Percentiles rank a stretch among this genome's conserved stretches.
Conservation (phyloP, 1,284 basidiomycete species). For the Tilletia horrida region DNA sequence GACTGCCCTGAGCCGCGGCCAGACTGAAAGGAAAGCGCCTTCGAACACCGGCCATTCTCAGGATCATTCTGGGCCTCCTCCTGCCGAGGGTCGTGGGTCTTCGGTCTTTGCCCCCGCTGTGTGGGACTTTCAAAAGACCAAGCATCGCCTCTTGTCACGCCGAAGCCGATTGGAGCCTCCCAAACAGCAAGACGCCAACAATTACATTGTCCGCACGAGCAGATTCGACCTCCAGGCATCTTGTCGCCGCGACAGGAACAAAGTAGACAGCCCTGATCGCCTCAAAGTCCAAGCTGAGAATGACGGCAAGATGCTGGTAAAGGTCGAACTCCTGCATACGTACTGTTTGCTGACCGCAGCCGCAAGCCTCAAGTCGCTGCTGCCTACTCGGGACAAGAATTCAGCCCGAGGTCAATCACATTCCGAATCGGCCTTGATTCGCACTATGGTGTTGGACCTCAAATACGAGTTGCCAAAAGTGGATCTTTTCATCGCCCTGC, state of each 20-base stretch:
- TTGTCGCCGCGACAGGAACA: constrained; percentile 27
- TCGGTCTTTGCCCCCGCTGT: constrained; percentile 41
- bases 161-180: constrained; percentile 21
- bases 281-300: constrained; percentile 30
- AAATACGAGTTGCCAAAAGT: constrained; percentile 39
- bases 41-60: background rate
- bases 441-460: background rate
- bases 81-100: constrained; percentile 17
- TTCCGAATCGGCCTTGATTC: background rate
- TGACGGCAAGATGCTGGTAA: constrained; percentile 58
- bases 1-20: background rate
- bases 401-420: background rate
- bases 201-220: constrained; percentile 54
- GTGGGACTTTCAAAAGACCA: constrained; percentile 38
- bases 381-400: background rate
- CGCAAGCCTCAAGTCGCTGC: constrained; percentile 61
- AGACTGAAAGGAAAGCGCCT: constrained; percentile 11
- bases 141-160: constrained; percentile 7
- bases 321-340: constrained; percentile 68
- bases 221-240: constrained; percentile 42
- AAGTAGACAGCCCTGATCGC: constrained; percentile 42
- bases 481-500: constrained; percentile 50
- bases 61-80: constrained; percentile 28
- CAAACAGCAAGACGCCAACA: constrained; percentile 47
- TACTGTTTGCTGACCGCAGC: constrained; percentile 71